Percentiles rank a stretch among this genome's conserved stretches.
Evolutionary conservation across 2,329 filamentous ascomycete genomes (phyloP).

Genomic region (Ceratocystis destructans): DNA sequence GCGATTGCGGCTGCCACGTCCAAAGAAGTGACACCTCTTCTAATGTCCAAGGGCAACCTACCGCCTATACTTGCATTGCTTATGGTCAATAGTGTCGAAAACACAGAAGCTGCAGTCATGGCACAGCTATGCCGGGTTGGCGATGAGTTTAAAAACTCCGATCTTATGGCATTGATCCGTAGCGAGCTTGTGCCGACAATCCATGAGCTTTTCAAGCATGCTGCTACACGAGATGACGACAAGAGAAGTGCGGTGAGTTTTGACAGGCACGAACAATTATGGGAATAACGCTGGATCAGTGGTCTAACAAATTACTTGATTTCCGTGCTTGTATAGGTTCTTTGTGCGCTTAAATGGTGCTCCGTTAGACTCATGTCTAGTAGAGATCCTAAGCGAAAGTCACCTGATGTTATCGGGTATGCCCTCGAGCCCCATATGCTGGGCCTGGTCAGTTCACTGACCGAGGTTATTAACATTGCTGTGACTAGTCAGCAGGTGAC

Average conservation of each 20-base stretch:
- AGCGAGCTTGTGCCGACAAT: constrained; percentile 62
- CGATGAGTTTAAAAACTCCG: constrained; percentile 51
- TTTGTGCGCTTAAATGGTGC: constrained; percentile 33
- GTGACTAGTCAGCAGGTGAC: constrained; percentile 38
- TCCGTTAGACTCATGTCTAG: constrained; percentile 30
- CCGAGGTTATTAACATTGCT: constrained; percentile 61
- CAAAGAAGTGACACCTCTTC: constrained; percentile 44
- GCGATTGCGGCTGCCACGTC: constrained; percentile 68
- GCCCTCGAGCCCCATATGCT: constrained; percentile 78
- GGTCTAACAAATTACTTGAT: background rate
- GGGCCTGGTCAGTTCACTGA: constrained; percentile 72
- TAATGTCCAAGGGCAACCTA: constrained; percentile 44
- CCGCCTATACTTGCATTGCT: constrained; percentile 45
- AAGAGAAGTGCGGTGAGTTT: constrained; percentile 43
- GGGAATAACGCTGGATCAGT: background rate
- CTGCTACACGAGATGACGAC: constrained; percentile 52
- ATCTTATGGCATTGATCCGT: constrained; percentile 55
- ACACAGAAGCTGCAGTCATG: constrained; percentile 54
- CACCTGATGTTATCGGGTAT: constrained; percentile 46
- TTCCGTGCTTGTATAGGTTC: background rate
- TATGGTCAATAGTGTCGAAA: constrained; percentile 42
- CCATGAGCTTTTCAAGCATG: constrained; percentile 67
- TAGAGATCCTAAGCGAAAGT: constrained; percentile 35
- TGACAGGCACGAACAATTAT: background rate
- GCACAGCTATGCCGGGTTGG: constrained; percentile 55